These are phyloP conservation scores for Tagetes patula DNA, from an alignment of 129 eudicot genomes.

Conservation along the genomic window DNA sequence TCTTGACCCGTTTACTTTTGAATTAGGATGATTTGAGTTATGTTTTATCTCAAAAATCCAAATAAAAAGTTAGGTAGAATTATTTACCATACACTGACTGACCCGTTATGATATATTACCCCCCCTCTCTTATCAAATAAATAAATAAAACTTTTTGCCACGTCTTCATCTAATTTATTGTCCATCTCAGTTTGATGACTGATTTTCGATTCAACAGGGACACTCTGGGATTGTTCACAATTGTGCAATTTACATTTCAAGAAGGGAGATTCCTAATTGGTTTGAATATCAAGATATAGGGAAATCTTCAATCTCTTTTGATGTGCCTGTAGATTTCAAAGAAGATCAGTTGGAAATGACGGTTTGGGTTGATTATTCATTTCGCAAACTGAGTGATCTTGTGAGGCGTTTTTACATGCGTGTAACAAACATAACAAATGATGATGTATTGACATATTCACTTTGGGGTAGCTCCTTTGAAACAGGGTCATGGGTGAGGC, in stretches of 20 bases:
- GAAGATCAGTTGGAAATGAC: conserved; percentile 14
- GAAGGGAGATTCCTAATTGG: conserved; percentile 26
- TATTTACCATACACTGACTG: neutral
- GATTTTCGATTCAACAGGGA: conserved; percentile 20
- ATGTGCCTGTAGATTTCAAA: conserved; percentile 12
- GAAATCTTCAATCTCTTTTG: conserved; percentile 15
- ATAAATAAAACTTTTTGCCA: neutral
- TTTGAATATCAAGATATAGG: conserved; percentile 14
- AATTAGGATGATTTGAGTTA: neutral
- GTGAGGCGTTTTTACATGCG: neutral
- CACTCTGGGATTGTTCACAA: conserved; percentile 1
- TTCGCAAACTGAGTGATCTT: conserved; percentile 11
- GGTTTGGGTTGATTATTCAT: conserved; percentile 25
- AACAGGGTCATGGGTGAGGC: conserved; percentile 29
- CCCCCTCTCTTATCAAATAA: too few relatives aligned
- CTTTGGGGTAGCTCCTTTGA: conserved; percentile 24
- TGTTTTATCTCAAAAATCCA: neutral
- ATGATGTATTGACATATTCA: conserved; percentile 3
- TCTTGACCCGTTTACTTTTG: neutral
- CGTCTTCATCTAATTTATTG: neutral
- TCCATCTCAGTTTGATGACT: conserved; percentile 12
- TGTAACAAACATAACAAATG: conserved; percentile 21
- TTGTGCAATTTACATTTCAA: conserved; percentile 28
- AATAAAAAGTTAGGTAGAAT: neutral
- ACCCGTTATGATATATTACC: too few relatives aligned